Percentiles rank a stretch among this genome's conserved stretches.
These are phyloP conservation scores for Eimeria praecox DNA, from an alignment of 169 alveolate genomes.

Conservation along the genomic window DNA sequence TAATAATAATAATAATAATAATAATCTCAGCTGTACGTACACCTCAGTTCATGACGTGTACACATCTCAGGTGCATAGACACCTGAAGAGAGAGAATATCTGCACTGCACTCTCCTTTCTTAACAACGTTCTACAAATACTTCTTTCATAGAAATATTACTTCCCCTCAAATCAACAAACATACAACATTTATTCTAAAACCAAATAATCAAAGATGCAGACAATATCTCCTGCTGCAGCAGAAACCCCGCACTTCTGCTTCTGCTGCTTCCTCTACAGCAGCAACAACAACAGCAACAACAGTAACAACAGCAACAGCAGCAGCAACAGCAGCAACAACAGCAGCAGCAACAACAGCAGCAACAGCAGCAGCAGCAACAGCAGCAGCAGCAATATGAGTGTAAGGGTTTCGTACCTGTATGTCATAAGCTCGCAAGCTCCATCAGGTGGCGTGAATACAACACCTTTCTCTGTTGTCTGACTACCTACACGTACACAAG, in stretches of 20 bases:
- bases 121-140: background rate
- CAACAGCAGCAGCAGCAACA: background rate
- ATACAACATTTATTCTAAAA: no score
- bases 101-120: no score
- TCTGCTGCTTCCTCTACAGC: no score
- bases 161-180: background rate
- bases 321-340: no score
- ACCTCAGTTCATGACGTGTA: background rate
- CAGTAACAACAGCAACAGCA: background rate
- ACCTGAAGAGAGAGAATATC: background rate
- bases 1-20: no score
- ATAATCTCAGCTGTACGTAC: background rate
- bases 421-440: constrained; percentile 91
- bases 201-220: no score
- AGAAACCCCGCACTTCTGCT: no score
- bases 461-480: constrained; percentile 95
- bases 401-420: constrained; percentile 87
- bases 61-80: background rate
- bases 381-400: background rate
- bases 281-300: background rate
- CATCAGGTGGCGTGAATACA: constrained; percentile 97
- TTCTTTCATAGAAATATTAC: no score
- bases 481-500: constrained; percentile 94
- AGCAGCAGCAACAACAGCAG: background rate
- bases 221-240: no score